Evolutionary conservation across 2,329 filamentous ascomycete genomes (phyloP), one percentile per base, ranked within the genome.

Genomic region (Neonectria hederae): DNA sequence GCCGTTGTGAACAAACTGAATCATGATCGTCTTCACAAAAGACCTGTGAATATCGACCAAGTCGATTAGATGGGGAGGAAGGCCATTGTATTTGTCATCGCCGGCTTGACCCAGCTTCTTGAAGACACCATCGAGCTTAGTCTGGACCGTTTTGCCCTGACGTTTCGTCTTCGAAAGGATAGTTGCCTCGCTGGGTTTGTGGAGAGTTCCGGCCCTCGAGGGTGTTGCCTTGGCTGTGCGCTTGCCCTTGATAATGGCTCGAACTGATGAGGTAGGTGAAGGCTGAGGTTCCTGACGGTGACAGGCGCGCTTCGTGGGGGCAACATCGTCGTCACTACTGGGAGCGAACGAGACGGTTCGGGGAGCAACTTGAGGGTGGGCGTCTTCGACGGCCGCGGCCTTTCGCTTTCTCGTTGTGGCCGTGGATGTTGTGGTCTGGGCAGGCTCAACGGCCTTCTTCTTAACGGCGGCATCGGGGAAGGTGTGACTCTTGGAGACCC

Each of bases 1-100:
- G 63, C 90, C 89, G 76, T 90, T 88, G 77, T 94, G 91, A 1
- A 89, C 89, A 65, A 88, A 85, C 72, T 93, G 90, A 10, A 94
- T 79, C 0, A 87, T 85, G 24, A 93, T 80, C 0, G 90, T 89
- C 72, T 89, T 89, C 62, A 92, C 82, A 69, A 94, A 91, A 11
- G 89, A 84, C 43, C 83, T 82, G 76, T 93, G 88, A 26, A 94
- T 81, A 61, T 85, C 80, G 54, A 92, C 78, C 17, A 93, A 81
- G 53, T 91, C 87, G 62, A 82, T 76, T 43, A 89, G 79, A 70
- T 88, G 86, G 19, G 74, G 75, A 11, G 85, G 87, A 5, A 90
- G 80, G 7, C 72, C 72, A 24, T 63, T 32, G 53, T 62, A 26
- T 30, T 76, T 66, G 10, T 63, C 58, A 2, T 46, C 43, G 7